phyloP scores from a whole-genome alignment of 495 filamentous ascomycete species.

The Neurospora hispaniola region DNA sequence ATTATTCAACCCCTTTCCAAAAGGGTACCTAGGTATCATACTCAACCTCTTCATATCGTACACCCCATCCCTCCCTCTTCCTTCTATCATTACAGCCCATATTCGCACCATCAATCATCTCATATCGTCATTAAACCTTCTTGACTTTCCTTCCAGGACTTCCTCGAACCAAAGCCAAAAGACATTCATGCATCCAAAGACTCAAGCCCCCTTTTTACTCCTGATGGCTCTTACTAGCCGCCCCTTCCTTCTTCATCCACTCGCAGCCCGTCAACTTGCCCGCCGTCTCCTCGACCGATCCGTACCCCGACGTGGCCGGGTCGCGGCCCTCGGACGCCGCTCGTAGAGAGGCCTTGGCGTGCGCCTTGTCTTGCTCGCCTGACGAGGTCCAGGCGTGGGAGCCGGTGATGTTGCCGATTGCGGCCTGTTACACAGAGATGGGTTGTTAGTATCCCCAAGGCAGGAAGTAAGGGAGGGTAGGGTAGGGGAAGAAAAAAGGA shows the following conservation, averaged over 20 bases:
- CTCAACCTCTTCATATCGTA: too few relatives aligned
- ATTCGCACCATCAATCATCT: neutral
- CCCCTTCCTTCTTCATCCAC: slow-evolving; percentile 37
- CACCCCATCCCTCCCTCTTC: too few relatives aligned
- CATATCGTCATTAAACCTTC: neutral
- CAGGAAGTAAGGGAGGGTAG: neutral
- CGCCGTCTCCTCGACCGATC: slow-evolving; percentile 33
- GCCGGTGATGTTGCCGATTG: slow-evolving; percentile 29
- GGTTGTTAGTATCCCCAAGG: neutral
- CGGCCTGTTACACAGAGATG: neutral
- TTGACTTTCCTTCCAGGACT: too few relatives aligned
- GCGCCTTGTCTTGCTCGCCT: slow-evolving; percentile 36
- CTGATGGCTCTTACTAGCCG: slow-evolving; percentile 16
- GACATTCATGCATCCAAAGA: too few relatives aligned
- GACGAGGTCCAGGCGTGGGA: slow-evolving; percentile 34
- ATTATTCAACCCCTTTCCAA: too few relatives aligned
- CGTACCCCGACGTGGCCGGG: slow-evolving; percentile 27
- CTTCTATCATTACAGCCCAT: too few relatives aligned
- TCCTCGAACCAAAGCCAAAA: too few relatives aligned
- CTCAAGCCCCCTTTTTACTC: neutral
- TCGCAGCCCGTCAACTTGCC: slow-evolving; percentile 34
- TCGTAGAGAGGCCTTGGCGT: slow-evolving; percentile 32
- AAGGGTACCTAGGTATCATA: too few relatives aligned
- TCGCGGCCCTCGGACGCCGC: slow-evolving; percentile 30
- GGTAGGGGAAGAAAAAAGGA: neutral